Evolutionary conservation across 208 protist species (phyloP).

Genomic region (Acanthamoeba castellanii): DNA sequence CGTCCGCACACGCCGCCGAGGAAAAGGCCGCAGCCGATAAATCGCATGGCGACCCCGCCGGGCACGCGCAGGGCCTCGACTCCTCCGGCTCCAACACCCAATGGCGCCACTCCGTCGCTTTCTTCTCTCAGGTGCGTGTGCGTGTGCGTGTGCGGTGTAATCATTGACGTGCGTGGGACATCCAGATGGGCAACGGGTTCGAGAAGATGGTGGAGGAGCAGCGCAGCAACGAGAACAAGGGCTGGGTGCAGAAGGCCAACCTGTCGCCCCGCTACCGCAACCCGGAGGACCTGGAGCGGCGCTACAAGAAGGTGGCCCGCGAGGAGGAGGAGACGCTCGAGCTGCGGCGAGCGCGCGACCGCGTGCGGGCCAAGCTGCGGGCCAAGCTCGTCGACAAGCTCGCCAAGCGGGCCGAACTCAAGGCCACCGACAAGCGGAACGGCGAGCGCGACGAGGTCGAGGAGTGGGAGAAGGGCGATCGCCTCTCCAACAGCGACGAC

Average conservation of each 20-base stretch:
- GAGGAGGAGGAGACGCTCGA: constrained; percentile 2
- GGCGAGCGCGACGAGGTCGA: not conserved
- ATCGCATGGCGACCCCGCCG: not conserved
- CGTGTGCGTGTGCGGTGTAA: not conserved
- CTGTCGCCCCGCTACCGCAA: not conserved
- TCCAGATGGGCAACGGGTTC: constrained; percentile 8
- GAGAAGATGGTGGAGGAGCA: constrained; percentile 43
- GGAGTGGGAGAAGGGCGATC: constrained; percentile 6
- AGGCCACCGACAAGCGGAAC: not conserved
- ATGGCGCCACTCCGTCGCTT: constrained; percentile 23
- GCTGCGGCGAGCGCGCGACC: not conserved
- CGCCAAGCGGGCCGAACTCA: not conserved
- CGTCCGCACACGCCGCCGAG: not conserved
- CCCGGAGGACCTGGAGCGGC: constrained; percentile 19
- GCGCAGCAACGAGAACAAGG: not conserved
- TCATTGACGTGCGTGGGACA: not conserved
- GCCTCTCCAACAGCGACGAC: not conserved
- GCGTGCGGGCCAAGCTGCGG: not conserved
- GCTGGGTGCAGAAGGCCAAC: not conserved
- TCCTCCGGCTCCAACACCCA: not conserved
- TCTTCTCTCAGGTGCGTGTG: not conserved
- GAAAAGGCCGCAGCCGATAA: not conserved
- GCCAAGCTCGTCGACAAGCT: constrained; percentile 4
- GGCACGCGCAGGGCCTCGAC: not conserved
- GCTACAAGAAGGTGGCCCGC: not conserved